phyloP scores from a whole-genome alignment of 176 grass and related monocot species.

The Bonia amplexicaulis region DNA sequence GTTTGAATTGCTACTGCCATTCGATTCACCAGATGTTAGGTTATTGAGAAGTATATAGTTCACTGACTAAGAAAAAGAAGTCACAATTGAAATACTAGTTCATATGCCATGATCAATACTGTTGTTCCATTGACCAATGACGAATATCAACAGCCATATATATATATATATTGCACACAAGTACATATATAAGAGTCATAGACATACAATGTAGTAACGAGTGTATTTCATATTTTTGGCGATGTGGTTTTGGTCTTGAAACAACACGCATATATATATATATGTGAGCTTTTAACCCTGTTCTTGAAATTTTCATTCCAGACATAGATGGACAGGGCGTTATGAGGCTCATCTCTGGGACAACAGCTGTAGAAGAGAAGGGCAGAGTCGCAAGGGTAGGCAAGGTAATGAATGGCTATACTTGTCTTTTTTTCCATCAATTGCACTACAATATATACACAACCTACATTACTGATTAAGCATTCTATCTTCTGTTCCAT shows the following conservation, averaged over 20 bases:
- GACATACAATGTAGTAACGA: background rate
- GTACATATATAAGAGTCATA: background rate
- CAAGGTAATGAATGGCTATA: conserved; percentile 50
- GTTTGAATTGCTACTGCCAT: background rate
- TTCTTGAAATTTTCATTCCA: conserved; percentile 14
- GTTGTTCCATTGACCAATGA: background rate
- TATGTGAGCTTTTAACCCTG: background rate
- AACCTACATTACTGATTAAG: conserved; percentile 5
- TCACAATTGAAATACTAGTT: background rate
- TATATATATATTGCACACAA: background rate
- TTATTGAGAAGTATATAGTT: background rate
- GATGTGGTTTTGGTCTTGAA: background rate
- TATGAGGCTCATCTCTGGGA: conserved; percentile 84
- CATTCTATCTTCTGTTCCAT: background rate
- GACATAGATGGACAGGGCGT: conserved; percentile 73
- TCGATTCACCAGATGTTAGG: background rate
- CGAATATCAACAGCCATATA: background rate
- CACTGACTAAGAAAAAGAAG: background rate
- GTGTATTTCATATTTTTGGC: background rate
- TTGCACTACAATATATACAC: background rate
- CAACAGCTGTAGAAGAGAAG: conserved; percentile 73
- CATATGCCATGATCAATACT: background rate
- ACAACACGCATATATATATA: background rate
- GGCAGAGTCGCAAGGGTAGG: conserved; percentile 62
- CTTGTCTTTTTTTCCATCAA: background rate